A percentile compares a stretch with the other conserved stretches of the same genome.
Evolutionary conservation across 495 filamentous ascomycete genomes (phyloP).

Genomic region (Daldinia loculata): DNA sequence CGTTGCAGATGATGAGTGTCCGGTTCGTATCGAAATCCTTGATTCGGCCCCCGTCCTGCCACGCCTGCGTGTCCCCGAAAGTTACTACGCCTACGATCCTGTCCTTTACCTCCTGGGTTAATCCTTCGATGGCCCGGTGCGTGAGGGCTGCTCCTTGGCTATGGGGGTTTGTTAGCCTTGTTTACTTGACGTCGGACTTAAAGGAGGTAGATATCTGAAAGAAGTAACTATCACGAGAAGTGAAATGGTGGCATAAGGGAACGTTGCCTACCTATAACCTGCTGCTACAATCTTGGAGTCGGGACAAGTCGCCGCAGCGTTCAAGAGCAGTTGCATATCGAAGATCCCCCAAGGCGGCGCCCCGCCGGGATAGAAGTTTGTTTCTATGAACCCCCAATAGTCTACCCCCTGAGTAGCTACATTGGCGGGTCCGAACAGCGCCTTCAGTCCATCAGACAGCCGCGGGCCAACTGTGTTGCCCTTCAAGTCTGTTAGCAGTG

Average conservation of each 20-base stretch:
- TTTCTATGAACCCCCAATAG: conserved; percentile 51
- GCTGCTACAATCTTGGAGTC: conserved; percentile 45
- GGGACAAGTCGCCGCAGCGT: conserved; percentile 42
- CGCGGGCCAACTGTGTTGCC: conserved; percentile 54
- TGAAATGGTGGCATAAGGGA: neutral
- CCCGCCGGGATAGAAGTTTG: conserved; percentile 49
- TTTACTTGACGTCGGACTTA: neutral
- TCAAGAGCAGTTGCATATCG: conserved; percentile 45
- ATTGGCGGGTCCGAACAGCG: conserved; percentile 50
- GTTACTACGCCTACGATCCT: conserved; percentile 60
- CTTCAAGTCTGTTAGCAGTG: conserved; percentile 38
- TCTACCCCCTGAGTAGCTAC: conserved; percentile 53
- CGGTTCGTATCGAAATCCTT: conserved; percentile 53
- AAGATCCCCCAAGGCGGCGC: conserved; percentile 49
- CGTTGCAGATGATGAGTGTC: conserved; percentile 60
- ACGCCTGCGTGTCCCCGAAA: conserved; percentile 62
- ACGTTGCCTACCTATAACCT: conserved; percentile 38
- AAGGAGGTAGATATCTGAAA: neutral
- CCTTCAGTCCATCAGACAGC: conserved; percentile 51
- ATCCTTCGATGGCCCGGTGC: conserved; percentile 55
- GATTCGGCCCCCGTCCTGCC: conserved; percentile 57
- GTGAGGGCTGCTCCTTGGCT: conserved; percentile 63
- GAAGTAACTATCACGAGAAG: neutral
- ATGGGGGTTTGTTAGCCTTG: neutral
- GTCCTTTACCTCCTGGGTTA: conserved; percentile 50